A percentile compares a stretch with the other conserved stretches of the same genome.
Conservation (phyloP, 2,329 filamentous ascomycete genomes). For the Lachnellula arida region DNA sequence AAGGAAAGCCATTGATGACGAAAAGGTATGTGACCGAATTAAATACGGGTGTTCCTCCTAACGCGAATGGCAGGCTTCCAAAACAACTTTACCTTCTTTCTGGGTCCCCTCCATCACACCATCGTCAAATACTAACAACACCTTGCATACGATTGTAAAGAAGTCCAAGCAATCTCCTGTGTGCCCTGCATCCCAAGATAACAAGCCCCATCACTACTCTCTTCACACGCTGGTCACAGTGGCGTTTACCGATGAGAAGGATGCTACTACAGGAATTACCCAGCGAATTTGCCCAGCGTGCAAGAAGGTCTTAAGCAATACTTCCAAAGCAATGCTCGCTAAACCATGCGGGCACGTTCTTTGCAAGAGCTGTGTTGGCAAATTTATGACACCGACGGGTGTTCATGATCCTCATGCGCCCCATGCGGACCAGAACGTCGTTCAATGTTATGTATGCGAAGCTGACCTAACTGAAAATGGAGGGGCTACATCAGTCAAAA, state of each 20-base stretch:
- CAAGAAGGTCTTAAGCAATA: slow-evolving; percentile 75
- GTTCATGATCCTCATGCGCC: slow-evolving; percentile 56
- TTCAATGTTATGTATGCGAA: slow-evolving; percentile 85
- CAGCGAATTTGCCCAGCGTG: slow-evolving; percentile 75
- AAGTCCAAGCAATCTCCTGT: slow-evolving; percentile 63
- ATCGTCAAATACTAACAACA: slow-evolving; percentile 52
- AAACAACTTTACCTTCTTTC: slow-evolving; percentile 74
- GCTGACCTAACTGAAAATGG: slow-evolving; percentile 59
- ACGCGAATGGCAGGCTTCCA: slow-evolving; percentile 42
- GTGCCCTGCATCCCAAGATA: slow-evolving; percentile 69
- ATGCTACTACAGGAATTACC: slow-evolving; percentile 42
- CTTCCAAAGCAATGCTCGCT: slow-evolving; percentile 74
- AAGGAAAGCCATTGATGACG: slow-evolving; percentile 64
- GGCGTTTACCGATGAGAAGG: slow-evolving; percentile 68
- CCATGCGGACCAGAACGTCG: slow-evolving; percentile 41
- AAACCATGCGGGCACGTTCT: slow-evolving; percentile 90
- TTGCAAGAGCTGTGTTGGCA: slow-evolving; percentile 77
- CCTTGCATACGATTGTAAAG: slow-evolving; percentile 53
- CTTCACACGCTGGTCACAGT: slow-evolving; percentile 74
- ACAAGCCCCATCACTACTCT: slow-evolving; percentile 67
- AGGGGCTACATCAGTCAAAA: slow-evolving; percentile 42
- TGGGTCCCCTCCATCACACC: slow-evolving; percentile 88
- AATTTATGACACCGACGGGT: slow-evolving; percentile 66
- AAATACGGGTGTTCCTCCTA: slow-evolving; percentile 8
- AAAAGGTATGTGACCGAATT: slow-evolving; percentile 50